A percentile compares a stretch with the other conserved stretches of the same genome.
Evolutionary conservation across 2,329 filamentous ascomycete genomes (phyloP).

Genomic region (Colletotrichum zoysiae): DNA sequence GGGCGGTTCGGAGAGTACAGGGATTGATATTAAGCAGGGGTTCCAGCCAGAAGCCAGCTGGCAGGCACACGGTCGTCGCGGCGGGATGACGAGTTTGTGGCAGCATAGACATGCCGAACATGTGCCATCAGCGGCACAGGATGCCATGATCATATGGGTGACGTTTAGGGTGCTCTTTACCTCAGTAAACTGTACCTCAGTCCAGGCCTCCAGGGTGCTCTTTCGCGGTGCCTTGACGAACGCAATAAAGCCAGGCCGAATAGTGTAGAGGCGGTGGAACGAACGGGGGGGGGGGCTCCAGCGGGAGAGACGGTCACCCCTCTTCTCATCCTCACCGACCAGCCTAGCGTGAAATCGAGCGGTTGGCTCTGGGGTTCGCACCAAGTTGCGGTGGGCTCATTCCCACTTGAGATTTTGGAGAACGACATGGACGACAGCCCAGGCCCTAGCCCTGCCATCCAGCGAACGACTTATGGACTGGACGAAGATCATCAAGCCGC

Average conservation of each 20-base stretch:
- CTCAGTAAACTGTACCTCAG: no score
- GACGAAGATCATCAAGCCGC: constrained; percentile 1
- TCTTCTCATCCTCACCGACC: constrained; percentile 29
- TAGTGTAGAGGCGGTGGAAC: constrained; percentile 1
- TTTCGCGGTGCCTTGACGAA: constrained; percentile 11
- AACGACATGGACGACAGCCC: background rate
- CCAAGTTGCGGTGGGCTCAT: constrained; percentile 35
- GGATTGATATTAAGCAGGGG: constrained; percentile 33
- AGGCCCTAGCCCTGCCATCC: constrained; percentile 11
- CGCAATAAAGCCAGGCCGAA: background rate
- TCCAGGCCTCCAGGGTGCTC: constrained; percentile 17
- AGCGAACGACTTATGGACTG: constrained; percentile 3
- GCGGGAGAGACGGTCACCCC: constrained; percentile 16
- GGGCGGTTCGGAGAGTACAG: constrained; percentile 13
- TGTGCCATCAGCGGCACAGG: constrained; percentile 13
- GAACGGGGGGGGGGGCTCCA: background rate
- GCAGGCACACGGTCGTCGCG: constrained; percentile 20
- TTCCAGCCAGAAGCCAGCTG: constrained; percentile 16
- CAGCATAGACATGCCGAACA: constrained; percentile 2
- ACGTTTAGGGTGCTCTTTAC: constrained; percentile 24
- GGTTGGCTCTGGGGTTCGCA: background rate
- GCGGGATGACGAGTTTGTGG: constrained; percentile 19
- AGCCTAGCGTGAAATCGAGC: constrained; percentile 32
- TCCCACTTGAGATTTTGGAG: background rate
- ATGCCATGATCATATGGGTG: background rate